phyloP scores from a whole-genome alignment of 2,329 filamentous ascomycete genomes.

The Cephalotrichum gorgonifer region DNA sequence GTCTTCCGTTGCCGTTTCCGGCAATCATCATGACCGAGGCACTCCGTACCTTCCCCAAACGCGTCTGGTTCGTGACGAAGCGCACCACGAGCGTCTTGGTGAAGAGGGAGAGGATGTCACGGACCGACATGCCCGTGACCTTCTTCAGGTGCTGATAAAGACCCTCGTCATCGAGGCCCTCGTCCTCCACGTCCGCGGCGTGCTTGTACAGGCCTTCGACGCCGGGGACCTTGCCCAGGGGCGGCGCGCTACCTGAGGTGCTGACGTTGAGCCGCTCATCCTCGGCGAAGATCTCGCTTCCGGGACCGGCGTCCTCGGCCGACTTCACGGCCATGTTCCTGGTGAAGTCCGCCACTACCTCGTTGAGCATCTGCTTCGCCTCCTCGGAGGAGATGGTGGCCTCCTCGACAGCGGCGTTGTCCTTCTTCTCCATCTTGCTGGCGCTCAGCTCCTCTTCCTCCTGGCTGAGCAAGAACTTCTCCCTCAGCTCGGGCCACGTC shows the following conservation, averaged over 20 bases:
- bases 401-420: conserved; percentile 18
- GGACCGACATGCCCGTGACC: conserved; percentile 42
- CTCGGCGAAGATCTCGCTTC: conserved; percentile 20
- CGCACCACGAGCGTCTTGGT: conserved; percentile 66
- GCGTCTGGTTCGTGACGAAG: conserved; percentile 81
- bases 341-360: conserved; percentile 8
- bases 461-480: conserved; percentile 10
- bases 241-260: conserved; percentile 35
- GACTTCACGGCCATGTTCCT: background rate
- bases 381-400: conserved; percentile 12
- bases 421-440: conserved; percentile 19
- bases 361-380: conserved; percentile 8
- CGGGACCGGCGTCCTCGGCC: background rate
- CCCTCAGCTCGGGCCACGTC: conserved; percentile 20
- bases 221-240: conserved; percentile 42
- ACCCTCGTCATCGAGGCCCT: conserved; percentile 39
- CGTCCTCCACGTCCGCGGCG: conserved; percentile 36
- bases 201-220: conserved; percentile 40
- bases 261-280: conserved; percentile 10
- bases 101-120: conserved; percentile 43
- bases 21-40: conserved; percentile 69
- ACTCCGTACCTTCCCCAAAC: conserved; percentile 84
- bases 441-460: conserved; percentile 10
- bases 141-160: conserved; percentile 41
- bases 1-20: conserved; percentile 74